phyloP scores from a whole-genome alignment of 441 rosid species.

The Populus hybrid region DNA sequence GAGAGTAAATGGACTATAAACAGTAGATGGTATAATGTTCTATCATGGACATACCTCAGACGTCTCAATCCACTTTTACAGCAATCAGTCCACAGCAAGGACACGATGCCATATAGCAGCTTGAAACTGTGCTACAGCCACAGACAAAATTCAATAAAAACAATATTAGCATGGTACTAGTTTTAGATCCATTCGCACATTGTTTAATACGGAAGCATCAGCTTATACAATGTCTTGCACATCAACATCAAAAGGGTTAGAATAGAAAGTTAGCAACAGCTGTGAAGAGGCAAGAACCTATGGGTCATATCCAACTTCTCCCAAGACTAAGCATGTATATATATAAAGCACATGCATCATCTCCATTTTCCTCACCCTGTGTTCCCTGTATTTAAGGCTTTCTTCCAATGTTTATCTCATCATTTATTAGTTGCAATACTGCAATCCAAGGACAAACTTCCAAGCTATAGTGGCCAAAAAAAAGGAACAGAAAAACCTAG shows the following conservation, averaged over 20 bases:
- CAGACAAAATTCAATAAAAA: background rate
- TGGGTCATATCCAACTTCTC: background rate
- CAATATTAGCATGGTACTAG: background rate
- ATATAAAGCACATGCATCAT: background rate
- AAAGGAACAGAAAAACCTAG: background rate
- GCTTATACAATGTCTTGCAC: background rate
- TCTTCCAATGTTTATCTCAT: background rate
- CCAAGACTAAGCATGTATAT: too few relatives aligned
- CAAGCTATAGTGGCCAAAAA: background rate
- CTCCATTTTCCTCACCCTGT: background rate
- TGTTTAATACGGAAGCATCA: background rate
- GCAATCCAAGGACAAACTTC: background rate
- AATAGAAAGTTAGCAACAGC: background rate
- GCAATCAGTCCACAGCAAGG: background rate
- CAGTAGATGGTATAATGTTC: background rate
- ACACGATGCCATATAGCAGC: background rate
- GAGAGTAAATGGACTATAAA: background rate
- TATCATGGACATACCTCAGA: background rate
- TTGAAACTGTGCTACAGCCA: constrained; percentile 3
- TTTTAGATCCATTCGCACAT: background rate
- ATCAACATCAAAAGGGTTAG: background rate
- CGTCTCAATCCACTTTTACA: background rate
- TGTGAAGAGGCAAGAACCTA: background rate
- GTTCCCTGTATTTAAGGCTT: background rate
- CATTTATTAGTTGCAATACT: background rate